Evolutionary conservation across 2,329 filamentous ascomycete species (phyloP).

Genomic region (Penicillium sumatraense): DNA sequence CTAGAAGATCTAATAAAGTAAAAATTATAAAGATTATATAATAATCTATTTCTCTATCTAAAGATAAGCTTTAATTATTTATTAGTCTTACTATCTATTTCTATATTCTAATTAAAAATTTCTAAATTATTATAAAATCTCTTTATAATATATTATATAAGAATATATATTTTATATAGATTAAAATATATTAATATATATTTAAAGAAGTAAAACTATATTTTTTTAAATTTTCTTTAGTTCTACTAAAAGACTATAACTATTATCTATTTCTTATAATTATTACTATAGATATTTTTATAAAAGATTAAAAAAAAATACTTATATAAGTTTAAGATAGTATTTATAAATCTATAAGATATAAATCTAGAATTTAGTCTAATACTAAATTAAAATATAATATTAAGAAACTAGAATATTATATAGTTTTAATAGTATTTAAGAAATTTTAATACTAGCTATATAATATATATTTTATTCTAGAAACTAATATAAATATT

Average conservation of each 20-base stretch:
- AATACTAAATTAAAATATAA: no score
- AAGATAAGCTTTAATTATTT: neutral
- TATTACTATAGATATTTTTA: neutral
- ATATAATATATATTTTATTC: neutral
- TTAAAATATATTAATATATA: no score
- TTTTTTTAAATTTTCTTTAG: neutral
- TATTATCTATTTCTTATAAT: no score
- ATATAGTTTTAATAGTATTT: no score
- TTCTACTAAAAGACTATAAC: no score
- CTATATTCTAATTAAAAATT: neutral
- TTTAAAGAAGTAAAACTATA: neutral
- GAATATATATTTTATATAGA: no score
- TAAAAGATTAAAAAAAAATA: neutral
- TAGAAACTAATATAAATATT: conserved; percentile 3
- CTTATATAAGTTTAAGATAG: neutral
- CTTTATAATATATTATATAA: neutral
- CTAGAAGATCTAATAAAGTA: neutral
- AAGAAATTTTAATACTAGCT: no score
- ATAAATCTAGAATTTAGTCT: no score
- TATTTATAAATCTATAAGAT: no score
- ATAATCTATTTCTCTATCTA: neutral
- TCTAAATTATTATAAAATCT: neutral
- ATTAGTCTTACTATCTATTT: neutral
- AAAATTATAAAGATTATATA: neutral
- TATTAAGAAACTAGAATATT: no score